Evolutionary conservation across 129 eudicot genomes (phyloP), one percentile per base, ranked within the genome.

Genomic region (Pseudognaphalium luteoalbum): DNA sequence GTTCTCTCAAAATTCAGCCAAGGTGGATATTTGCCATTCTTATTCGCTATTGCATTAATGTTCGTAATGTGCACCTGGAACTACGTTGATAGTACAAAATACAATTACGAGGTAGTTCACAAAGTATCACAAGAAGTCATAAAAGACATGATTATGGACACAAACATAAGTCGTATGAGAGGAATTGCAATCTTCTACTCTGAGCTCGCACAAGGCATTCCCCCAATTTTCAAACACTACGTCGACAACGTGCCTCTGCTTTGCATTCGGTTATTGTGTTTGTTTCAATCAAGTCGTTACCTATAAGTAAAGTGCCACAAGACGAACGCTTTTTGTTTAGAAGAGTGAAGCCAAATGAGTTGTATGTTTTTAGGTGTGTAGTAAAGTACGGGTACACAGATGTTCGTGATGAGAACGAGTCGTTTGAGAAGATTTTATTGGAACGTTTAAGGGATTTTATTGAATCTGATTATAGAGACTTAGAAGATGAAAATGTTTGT

Each of bases 351-450:
- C 87, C 94, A 5, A 71, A 82, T 7, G 90, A 86, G 57, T 75
- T 89, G n/a, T 72, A 80, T 2, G 87, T 89, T 71, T 92, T 86
- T 51, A 87, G 90, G 20, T 92, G 98, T 39, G 92, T 90, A 62
- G 96, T 90, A 59, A 87, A 96, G 58, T 92, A 90, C 19, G 98
- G 96, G 30, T 92, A 92, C 82, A 88, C 88, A 0, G 96, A 89
- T 7, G 79, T 79, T 22, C 82, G 81, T 10, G 81, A 83, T 11
- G 90, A 88, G 75, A 70, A 86, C 9, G 96, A 88, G 68, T 75
- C 92, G 0, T 88, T 93, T 4, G 98, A 93, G 39, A 76, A 37
- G 64, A 51, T 86, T 67, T 51, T 90, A 64, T 63, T 86, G 0
- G 91, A 88, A 58, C 72, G 86, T 25, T 44, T 93, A 78, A 88